phyloP scores from a whole-genome alignment of 2,329 filamentous ascomycete genomes.

The Cladobotryum protrusum region DNA sequence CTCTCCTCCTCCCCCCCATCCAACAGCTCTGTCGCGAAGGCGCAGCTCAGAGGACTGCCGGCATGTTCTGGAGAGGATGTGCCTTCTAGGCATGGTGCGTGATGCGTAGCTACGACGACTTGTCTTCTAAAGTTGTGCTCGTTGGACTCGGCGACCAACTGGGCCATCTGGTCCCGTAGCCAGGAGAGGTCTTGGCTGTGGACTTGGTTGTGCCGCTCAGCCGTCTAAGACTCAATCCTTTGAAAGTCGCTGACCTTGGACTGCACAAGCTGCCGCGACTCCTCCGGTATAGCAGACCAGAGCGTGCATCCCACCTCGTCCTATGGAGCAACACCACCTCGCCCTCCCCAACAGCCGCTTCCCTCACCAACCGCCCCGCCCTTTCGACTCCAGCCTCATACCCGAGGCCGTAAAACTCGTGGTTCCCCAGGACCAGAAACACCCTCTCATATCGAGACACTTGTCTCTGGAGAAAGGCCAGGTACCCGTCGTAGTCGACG shows the following conservation, averaged over 20 bases:
- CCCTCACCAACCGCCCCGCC: slow-evolving; percentile 32
- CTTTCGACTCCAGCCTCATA: slow-evolving; percentile 31
- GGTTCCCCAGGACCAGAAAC: slow-evolving; percentile 46
- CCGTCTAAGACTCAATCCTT: slow-evolving; percentile 46
- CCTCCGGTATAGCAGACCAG: slow-evolving; percentile 44
- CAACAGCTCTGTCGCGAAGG: slow-evolving; percentile 46
- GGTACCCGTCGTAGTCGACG: slow-evolving; percentile 39
- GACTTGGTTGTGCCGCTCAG: slow-evolving; percentile 41
- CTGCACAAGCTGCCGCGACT: slow-evolving; percentile 32
- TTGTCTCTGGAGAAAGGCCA: slow-evolving; percentile 37
- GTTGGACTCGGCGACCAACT: slow-evolving; percentile 3
- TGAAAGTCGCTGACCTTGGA: slow-evolving; percentile 47
- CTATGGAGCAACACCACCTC: slow-evolving; percentile 41
- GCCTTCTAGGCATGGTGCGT: slow-evolving; percentile 45
- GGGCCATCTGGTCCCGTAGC: slow-evolving; percentile 32
- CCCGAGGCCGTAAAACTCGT: slow-evolving; percentile 45
- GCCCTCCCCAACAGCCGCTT: slow-evolving; percentile 31
- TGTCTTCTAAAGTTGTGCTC: slow-evolving; percentile 14
- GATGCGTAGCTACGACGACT: slow-evolving; percentile 50
- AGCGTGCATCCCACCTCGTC: slow-evolving; percentile 44
- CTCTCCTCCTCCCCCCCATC: slow-evolving; percentile 19
- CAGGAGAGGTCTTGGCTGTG: slow-evolving; percentile 45
- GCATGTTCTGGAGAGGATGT: slow-evolving; percentile 44
- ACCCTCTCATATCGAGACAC: slow-evolving; percentile 37
- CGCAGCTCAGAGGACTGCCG: slow-evolving; percentile 39